Conservation (phyloP, 2,329 filamentous ascomycete genomes). For the Thielaviopsis cerberus region DNA sequence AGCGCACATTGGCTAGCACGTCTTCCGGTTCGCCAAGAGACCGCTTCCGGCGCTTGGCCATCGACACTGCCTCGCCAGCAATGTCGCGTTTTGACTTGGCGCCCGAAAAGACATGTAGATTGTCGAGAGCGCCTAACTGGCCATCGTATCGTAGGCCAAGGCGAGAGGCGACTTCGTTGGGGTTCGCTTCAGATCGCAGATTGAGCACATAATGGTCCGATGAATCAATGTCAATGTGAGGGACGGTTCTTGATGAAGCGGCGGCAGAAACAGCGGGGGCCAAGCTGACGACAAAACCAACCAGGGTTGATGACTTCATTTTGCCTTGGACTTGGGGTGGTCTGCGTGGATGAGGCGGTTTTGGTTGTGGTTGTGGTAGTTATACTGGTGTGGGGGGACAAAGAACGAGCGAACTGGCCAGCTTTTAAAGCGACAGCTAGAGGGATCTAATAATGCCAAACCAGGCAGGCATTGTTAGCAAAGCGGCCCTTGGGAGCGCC, state of each 20-base stretch:
- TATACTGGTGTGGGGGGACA: not conserved
- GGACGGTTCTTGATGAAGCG: conserved; percentile 27
- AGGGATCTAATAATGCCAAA: not conserved
- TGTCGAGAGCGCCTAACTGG: conserved; percentile 53
- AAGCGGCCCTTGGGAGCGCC: too few relatives aligned
- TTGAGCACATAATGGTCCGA: conserved; percentile 92
- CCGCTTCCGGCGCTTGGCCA: conserved; percentile 40
- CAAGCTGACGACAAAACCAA: conserved; percentile 35
- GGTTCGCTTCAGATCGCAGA: conserved; percentile 46
- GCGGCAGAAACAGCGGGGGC: conserved; percentile 29
- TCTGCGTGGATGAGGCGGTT: not conserved
- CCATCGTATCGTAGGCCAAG: conserved; percentile 70
- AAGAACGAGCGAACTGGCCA: not conserved
- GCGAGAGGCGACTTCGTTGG: conserved; percentile 48
- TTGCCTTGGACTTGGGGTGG: not conserved
- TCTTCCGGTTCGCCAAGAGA: conserved; percentile 28
- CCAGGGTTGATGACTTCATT: conserved; percentile 34
- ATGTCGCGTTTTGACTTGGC: conserved; percentile 42
- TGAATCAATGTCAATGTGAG: conserved; percentile 42
- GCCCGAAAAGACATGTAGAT: conserved; percentile 76
- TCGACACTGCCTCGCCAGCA: conserved; percentile 19
- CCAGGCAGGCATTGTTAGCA: not conserved
- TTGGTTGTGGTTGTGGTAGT: not conserved
- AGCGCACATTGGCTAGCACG: conserved; percentile 53
- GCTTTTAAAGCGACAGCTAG: not conserved